Evolutionary conservation across 1,284 basidiomycete species (phyloP), one percentile per base, ranked within the genome.

Genomic region (Mycosarcoma mackinlayi): DNA sequence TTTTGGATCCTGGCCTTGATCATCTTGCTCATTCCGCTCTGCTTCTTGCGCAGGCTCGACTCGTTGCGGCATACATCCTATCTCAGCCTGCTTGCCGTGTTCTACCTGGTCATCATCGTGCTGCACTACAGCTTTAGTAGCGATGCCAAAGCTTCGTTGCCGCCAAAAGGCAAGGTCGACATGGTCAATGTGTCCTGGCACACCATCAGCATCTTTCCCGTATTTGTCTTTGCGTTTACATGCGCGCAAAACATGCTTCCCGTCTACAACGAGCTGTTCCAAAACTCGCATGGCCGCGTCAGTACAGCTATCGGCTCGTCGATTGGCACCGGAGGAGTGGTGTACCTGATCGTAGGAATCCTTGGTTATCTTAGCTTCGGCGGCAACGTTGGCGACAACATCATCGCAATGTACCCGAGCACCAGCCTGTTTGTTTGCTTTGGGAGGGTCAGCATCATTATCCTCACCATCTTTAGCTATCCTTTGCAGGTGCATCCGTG

Each of bases 331-430:
- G 81, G 80, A 1, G 82, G 74, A 0, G 4, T 67, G 19, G 76
- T 82, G 2, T 84, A 83, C 24, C 56, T 78, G 27, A 68, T 81
- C 34, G 77, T 83, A 2, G 81, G 75, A 5, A 70, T 77, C 14
- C 89, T 95, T 73, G 96, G 96, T 0, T 98, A 98, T 83, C 85
- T 97, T 38, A 97, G 95, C 0, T 99, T 99, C 83, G 96, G 96
- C 2, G 89, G 89, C 42, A 90, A 89, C 77, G 76, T 79, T 4
- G 67, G 69, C 16, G 70, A 73, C 46, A 82, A 82, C 56, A 80
- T 82, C 52, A 81, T 81, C 35, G 73, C 80, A 33, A 81, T 76
- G 83, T 97, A 96, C 79, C 93, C 94, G 2, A 89, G 92, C n/a
- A 92, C 91, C 1, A 93, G 93, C 34, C 84, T 95, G 30, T 92